Percentiles rank a stretch among this genome's conserved stretches.
phyloP scores from a whole-genome alignment of 495 filamentous ascomycete species.

The Platismatia glauca region DNA sequence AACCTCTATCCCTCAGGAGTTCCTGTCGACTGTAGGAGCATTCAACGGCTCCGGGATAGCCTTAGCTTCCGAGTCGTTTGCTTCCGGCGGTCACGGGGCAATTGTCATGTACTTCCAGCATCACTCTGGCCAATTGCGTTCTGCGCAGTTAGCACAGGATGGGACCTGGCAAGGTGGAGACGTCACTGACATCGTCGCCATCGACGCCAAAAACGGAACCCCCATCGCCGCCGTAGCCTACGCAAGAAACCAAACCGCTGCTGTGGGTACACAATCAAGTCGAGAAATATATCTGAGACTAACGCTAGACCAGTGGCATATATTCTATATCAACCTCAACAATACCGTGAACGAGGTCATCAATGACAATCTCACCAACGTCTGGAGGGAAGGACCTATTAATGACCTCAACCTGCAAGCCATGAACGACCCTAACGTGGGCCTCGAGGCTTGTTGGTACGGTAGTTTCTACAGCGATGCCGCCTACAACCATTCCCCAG shows the following conservation, averaged over 20 bases:
- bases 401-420: slow-evolving; percentile 25
- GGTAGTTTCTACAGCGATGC: slow-evolving; percentile 30
- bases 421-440: slow-evolving; percentile 26
- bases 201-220: slow-evolving; percentile 31
- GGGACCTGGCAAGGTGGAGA: slow-evolving; percentile 27
- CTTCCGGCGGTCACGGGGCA: slow-evolving; percentile 19
- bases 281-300: not conserved
- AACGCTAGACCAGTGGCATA: slow-evolving; percentile 22
- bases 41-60: slow-evolving; percentile 34
- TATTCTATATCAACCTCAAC: slow-evolving; percentile 30
- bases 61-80: slow-evolving; percentile 30
- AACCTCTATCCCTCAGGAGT: slow-evolving; percentile 11
- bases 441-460: slow-evolving; percentile 33
- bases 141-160: slow-evolving; percentile 21
- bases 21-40: slow-evolving; percentile 26
- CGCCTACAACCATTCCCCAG: slow-evolving; percentile 19
- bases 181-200: slow-evolving; percentile 26
- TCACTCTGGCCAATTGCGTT: slow-evolving; percentile 28
- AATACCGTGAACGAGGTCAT: slow-evolving; percentile 25
- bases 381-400: slow-evolving; percentile 26
- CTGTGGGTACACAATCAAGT: slow-evolving; percentile 12
- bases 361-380: slow-evolving; percentile 26
- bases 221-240: slow-evolving; percentile 32
- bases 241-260: slow-evolving; percentile 19
- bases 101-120: slow-evolving; percentile 34